Base-by-base conservation (phyloP, 495 filamentous ascomycete genomes). In the Mycothermus thermophilus region DNA sequence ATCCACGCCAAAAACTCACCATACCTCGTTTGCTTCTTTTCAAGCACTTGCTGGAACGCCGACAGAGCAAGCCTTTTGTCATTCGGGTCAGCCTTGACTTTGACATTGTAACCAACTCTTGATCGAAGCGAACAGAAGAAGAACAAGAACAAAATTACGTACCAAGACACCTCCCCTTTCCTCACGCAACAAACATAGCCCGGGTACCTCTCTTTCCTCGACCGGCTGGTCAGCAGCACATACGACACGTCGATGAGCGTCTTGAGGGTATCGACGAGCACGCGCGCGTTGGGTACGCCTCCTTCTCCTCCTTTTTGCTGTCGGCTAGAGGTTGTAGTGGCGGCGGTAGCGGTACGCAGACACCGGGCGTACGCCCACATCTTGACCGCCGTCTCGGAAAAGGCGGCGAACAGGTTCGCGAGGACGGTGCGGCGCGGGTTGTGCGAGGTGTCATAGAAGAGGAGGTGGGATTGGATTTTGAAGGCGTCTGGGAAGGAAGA, bases 371-470 rank as follows among this genome's bases (percentile, higher is more conserved):
- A 92, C 6, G 77, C 73, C 61, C 83, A 87, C 65, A 81, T 80
- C 53, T 87, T 92, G 55, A 77, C 79, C 1, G 83, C 86, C 3
- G 78, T 68, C 39, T 86, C 83, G 20, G 68, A 37, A 39, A 94
- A 86, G 24, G 72, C 77, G 4, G 72, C 59, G 51, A 86, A 77
- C 10, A 92, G 57, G 46, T 88, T 94, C 5, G 55, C 54, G 3
- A 92, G 58, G 3, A 88, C 81, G 0, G 73, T 80, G 1, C 47
- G 29, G 2, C 69, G 45, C 5, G 75, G 74, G 51, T 95, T 96
- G 59, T 87, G 79, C 4, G 63, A 57, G 3, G 81, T 83, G 50
- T 94, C 87, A 37, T 90, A 77, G 53, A 88, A 87, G 79, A 94
- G 92, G 20, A 77, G 66, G 44, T 92, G 79, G 35, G 82, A 74